Base-by-base conservation (phyloP, 148 eudicot species). In the Spergularia bocconei region DNA sequence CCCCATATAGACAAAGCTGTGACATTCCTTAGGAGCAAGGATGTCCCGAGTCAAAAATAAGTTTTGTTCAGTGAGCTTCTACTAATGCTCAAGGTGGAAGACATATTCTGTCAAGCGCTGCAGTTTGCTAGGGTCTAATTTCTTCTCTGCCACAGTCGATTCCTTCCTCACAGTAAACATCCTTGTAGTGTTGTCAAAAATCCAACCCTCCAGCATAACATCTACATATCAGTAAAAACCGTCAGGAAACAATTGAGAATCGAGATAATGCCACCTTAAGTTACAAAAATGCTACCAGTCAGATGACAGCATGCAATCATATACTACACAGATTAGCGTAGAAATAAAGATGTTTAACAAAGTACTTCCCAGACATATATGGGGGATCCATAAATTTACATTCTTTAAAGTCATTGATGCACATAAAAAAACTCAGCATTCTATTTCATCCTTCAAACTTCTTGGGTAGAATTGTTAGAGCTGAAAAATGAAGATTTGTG, bases 71-170 rank as follows among this genome's bases (percentile, higher is more conserved):
- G 69, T 50, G 11, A 13, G 64, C 50, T 69, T 47, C 55, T 48
- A 60, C 77, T 83, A 94, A 78, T 94, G 97, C 86, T 94, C 98
- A 51, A 94, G 97, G 67, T 89, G 98, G 82, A 92, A 94, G 7
- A 94, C 97, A 36, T 91, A 94, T 88, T 94, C 98, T 1, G 98
- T 94, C 70, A 91, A 82, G 44, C 92, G 90, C 83, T 90, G 97
- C 81, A 95, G 82, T 88, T 92, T 95, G 72, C 80, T 78, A 15
- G 91, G 86, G 72, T 95, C 98, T 65, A 95, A 56, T 74, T 92
- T 95, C 88, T 90, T 96, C 79, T 86, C 91, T 4, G 85, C 70
- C 7, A 85, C 82, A 57, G 81, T 72, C n/a, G 81, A 70, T 61
- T 88, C 88, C 76, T 88, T 90, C 84, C 82, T 87, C 81, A 95